These are phyloP conservation scores for Favolaschia claudopus DNA, from an alignment of 768 basidiomycete genomes.

Conservation along the genomic window DNA sequence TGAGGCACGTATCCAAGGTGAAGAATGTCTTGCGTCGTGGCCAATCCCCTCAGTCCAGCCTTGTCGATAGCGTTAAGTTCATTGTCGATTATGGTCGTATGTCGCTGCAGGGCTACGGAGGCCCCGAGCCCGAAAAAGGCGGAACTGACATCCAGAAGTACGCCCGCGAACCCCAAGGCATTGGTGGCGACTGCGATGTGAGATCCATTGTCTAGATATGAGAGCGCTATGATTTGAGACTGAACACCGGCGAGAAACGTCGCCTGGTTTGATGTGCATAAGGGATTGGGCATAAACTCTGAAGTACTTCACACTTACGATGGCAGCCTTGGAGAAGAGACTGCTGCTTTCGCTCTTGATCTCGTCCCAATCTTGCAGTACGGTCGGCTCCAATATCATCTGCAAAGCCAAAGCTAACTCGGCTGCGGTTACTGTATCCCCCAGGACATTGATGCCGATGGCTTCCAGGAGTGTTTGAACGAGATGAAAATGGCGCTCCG, in stretches of 20 bases:
- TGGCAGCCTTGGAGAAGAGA: not conserved
- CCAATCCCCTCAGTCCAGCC: not conserved
- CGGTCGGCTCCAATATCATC: no score
- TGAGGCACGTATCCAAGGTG: no score
- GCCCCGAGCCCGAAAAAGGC: not conserved
- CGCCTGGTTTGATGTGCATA: not conserved
- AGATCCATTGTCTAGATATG: not conserved
- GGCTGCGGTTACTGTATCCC: no score
- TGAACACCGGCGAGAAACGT: conserved; percentile 4
- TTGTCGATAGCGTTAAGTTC: not conserved
- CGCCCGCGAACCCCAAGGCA: not conserved
- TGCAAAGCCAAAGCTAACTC: no score
- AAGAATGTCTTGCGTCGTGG: not conserved
- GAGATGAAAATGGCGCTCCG: no score
- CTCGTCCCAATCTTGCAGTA: no score
- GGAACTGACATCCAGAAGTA: not conserved
- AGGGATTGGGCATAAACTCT: not conserved
- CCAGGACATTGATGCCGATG: no score
- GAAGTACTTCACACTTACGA: no score
- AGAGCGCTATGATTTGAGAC: conserved; percentile 1
- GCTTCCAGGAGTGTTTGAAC: no score
- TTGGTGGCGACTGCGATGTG: not conserved
- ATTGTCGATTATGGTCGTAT: not conserved
- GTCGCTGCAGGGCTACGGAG: not conserved
- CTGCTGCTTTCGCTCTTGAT: no score